Evolutionary conservation across 345 rosid species (phyloP), one percentile per base, ranked within the genome.

Genomic region (Eucalyptus lansdowneana): DNA sequence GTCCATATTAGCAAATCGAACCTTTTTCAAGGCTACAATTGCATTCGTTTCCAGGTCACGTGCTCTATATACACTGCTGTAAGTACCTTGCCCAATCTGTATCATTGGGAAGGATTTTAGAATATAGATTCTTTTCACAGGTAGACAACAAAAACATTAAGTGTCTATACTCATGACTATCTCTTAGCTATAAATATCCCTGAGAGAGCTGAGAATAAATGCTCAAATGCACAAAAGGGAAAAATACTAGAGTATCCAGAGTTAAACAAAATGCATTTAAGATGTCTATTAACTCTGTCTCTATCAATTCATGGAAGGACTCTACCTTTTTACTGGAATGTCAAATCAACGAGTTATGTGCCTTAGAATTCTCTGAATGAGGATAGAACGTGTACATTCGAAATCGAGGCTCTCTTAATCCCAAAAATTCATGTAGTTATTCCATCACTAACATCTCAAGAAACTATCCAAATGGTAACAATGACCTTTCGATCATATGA

Each of bases 41-140:
- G 92, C 91, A 49, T 91, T 90, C n/a, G 93, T 94, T 87, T 94
- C 96, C 29, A 94, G 93, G 89, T 94, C 96, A 31, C 94, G 91
- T 80, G 96, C 95, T 88, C 90, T 93, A 91, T 94, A 94, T 51
- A 94, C 96, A 87, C 94, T 94, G 89, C 96, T 94, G 81, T 94
- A 94, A 31, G 96, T 94, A 87, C 96, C 96, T 90, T 94, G 96
- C 67, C 96, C 96, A 92, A 94, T 93, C 96, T 94, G 93, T 86
- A 88, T 8, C 56, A 89, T 69, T 88, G n/a, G 81, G 53, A 83
- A 53, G 86, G 50, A 50, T 72, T n/a, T 5, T 10, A 54, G 42
- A 67, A 80, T 25, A 4, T 37, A 76, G 45, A 76, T 76, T 76
- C 83, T 76, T 37, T 37, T 76, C 83, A 45, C 47, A 80, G 8